Conservation (phyloP, 257 asterid species). For the Nicotiana tomentosiformis region DNA sequence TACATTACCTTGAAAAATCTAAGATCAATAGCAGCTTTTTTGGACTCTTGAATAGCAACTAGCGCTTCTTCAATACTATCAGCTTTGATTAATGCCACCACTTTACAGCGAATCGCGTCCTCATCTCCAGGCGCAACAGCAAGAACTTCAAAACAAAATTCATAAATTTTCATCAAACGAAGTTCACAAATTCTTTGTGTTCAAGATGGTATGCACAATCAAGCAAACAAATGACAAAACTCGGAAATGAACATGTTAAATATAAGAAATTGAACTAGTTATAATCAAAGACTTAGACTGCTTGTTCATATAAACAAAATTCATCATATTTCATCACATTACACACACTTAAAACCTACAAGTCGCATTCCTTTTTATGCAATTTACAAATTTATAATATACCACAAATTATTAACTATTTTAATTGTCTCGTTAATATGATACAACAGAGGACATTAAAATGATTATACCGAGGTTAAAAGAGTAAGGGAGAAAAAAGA, state of each 20-base stretch:
- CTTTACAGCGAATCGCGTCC: conserved; percentile 71
- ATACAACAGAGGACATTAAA: too few relatives aligned
- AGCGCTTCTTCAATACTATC: conserved; percentile 58
- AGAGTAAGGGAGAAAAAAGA: too few relatives aligned
- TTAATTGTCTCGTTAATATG: too few relatives aligned
- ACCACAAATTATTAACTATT: too few relatives aligned
- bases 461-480: too few relatives aligned
- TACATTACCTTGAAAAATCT: conserved; percentile 36
- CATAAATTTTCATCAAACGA: neutral
- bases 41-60: conserved; percentile 39
- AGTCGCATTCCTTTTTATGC: too few relatives aligned
- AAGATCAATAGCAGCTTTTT: conserved; percentile 33
- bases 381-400: too few relatives aligned
- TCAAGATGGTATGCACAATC: neutral
- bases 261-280: neutral
- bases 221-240: neutral
- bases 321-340: neutral
- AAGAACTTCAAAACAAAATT: conserved; percentile 42
- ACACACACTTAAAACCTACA: neutral
- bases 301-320: neutral
- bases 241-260: neutral
- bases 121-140: conserved; percentile 69
- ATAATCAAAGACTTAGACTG: neutral
- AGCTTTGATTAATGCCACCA: conserved; percentile 66
- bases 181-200: neutral